Percentiles rank a stretch among this genome's conserved stretches.
phyloP scores from a whole-genome alignment of 2,329 filamentous ascomycete species.

The Ramularia collo-cygni region DNA sequence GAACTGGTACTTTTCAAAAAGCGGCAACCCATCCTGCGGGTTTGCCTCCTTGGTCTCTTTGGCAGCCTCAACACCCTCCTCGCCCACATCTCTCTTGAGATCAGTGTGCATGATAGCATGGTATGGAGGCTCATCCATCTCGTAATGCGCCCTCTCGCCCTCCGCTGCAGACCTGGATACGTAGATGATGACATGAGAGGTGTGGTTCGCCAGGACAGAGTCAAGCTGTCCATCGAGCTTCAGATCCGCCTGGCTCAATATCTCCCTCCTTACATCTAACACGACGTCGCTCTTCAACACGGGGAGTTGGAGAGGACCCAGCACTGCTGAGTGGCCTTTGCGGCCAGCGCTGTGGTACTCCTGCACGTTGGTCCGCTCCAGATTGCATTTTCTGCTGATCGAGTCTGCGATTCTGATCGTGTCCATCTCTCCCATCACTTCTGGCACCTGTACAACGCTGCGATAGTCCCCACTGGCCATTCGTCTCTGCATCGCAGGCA shows the following conservation, averaged over 20 bases:
- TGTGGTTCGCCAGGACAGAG: constrained; percentile 12
- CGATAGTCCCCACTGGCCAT: constrained; percentile 33
- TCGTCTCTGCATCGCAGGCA: constrained; percentile 47
- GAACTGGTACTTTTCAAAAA: constrained; percentile 94
- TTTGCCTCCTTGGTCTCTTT: constrained; percentile 11
- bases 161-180: constrained; percentile 5
- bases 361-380: constrained; percentile 9
- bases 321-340: constrained; percentile 4
- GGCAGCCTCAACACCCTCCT: constrained; percentile 26
- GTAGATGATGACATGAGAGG: constrained; percentile 13
- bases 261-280: constrained; percentile 1
- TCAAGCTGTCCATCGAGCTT: constrained; percentile 16
- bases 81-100: constrained; percentile 58
- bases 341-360: constrained; percentile 4
- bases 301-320: constrained; percentile 9
- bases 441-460: constrained; percentile 39
- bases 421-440: constrained; percentile 47
- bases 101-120: constrained; percentile 60
- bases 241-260: constrained; percentile 8
- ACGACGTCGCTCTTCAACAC: constrained; percentile 5
- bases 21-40: constrained; percentile 38
- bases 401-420: constrained; percentile 35
- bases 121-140: constrained; percentile 55
- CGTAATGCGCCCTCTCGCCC: constrained; percentile 45
- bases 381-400: constrained; percentile 41